Evolutionary conservation across 352 stramenopile genomes (phyloP).

Genomic region (Blastocystis sp.): DNA sequence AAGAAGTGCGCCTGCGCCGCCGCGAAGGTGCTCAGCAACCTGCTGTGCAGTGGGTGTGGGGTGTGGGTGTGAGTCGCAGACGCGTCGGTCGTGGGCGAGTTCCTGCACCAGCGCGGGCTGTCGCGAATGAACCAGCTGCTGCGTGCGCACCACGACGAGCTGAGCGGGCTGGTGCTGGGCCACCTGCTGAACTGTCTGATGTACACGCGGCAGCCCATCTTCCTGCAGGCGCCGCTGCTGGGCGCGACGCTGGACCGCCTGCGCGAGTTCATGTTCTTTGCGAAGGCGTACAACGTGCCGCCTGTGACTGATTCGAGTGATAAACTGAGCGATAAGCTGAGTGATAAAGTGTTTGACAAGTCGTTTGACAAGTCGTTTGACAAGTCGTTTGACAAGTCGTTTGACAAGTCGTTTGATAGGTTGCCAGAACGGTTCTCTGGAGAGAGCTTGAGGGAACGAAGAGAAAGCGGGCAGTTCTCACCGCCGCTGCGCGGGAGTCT

Average conservation of each 20-base stretch:
- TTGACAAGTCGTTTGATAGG: neutral
- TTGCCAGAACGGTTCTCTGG: neutral
- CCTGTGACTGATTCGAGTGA: neutral
- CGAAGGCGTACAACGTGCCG: neutral
- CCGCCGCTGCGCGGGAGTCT: neutral
- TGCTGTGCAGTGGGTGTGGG: neutral
- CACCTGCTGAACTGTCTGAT: slow-evolving; percentile 58
- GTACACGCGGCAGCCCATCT: slow-evolving; percentile 3
- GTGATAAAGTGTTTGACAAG: too few species aligned
- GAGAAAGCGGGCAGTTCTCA: neutral
- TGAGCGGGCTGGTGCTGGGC: slow-evolving; percentile 12
- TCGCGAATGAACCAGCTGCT: slow-evolving; percentile 30
- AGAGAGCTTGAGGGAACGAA: neutral
- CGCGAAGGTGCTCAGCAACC: slow-evolving; percentile 34
- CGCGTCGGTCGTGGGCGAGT: slow-evolving; percentile 32
- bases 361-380: neutral
- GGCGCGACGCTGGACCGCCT: neutral
- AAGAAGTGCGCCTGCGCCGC: neutral
- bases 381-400: neutral
- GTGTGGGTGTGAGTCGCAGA: neutral
- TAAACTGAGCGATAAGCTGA: neutral
- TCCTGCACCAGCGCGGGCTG: slow-evolving; percentile 30
- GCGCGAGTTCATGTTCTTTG: neutral
- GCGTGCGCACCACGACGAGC: neutral
- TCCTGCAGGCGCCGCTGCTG: slow-evolving; percentile 32